A percentile compares a stretch with the other conserved stretches of the same genome.
Evolutionary conservation across 2,329 filamentous ascomycete genomes (phyloP).

Genomic region (Calonectria multiphialidica): DNA sequence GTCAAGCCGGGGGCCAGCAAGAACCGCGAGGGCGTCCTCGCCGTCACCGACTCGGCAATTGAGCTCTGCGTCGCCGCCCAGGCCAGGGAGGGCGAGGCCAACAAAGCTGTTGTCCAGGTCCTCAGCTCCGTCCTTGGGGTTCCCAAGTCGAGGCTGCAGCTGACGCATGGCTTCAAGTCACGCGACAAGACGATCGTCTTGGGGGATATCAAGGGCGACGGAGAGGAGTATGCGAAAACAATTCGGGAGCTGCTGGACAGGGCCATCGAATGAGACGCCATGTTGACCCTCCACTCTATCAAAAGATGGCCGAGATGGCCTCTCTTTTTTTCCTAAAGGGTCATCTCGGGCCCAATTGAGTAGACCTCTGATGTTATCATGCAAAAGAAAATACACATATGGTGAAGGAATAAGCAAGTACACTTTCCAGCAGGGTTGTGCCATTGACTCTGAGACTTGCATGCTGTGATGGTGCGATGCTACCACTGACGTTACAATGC

Average conservation of each 20-base stretch:
- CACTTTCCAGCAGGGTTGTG: background rate
- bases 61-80: conserved; percentile 76
- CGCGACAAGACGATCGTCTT: conserved; percentile 72
- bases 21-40: conserved; percentile 70
- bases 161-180: conserved; percentile 73
- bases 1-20: conserved; percentile 76
- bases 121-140: conserved; percentile 71
- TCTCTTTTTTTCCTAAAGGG: background rate
- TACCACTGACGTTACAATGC: background rate
- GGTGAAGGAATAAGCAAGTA: background rate
- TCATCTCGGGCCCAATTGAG: background rate
- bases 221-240: conserved; percentile 40
- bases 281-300: background rate
- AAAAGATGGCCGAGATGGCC: background rate
- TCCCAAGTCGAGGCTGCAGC: conserved; percentile 72
- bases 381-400: background rate
- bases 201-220: conserved; percentile 49
- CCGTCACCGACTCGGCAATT: conserved; percentile 67
- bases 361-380: background rate
- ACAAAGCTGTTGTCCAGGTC: conserved; percentile 73
- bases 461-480: background rate
- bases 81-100: conserved; percentile 76
- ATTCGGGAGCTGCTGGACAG: conserved; percentile 45
- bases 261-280: conserved; percentile 33
- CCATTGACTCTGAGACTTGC: background rate